Evolutionary conservation across 2,329 filamentous ascomycete genomes (phyloP), one percentile per base, ranked within the genome.

Genomic region (Lasiodiplodia hormozganensis): DNA sequence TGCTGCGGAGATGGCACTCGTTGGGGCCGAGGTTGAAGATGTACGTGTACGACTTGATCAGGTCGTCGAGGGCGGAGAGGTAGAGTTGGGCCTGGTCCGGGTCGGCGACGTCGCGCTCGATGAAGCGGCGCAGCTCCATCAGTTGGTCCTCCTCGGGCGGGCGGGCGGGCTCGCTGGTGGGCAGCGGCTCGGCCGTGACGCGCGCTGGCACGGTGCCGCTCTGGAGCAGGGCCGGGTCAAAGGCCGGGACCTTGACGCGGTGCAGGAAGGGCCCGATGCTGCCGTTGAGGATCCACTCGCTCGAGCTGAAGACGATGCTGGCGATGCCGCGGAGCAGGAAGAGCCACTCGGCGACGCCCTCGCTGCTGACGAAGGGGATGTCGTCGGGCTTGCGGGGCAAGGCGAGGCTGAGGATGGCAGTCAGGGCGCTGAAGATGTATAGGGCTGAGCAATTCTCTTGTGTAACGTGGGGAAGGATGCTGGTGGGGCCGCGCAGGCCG

Each of bases 361-460:
- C 65, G 40, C 21, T 54, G 57, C 51, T 60, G 38, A 68, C 53
- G 38, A 64, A 64, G 4, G 64, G 51, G 28, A 68, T 64, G 47
- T 68, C 65, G 16, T 68, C 65, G 43, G 65, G 47, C 7, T 62
- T 62, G 31, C 65, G 56, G n/a, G 65, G 65, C 43, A 62, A 54
- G 12, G 65, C 65, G 11, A 68, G 56, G 31, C 53, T 53, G n/a
- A 68, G 49, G 34, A 68, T 62, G 56, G 56, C 56, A 21, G 65
- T 68, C 21, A 68, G 56, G 6, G 58, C 67, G 36, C 57, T 64
- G 58, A 68, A 68, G 51, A 68, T 52, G 58, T 58, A 62, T 25
- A 68, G 49, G 11, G 57, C 31, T 1, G 38, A 49, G 67, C 67
- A 68, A 23, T 68, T 68, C 11, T 68, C 67, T 25, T 51, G 31